A percentile compares a stretch with the other conserved stretches of the same genome.
These are phyloP conservation scores for Ulota crispa DNA, from an alignment of 225 moss, liverwort and hornwort genomes.

Conservation along the genomic window DNA sequence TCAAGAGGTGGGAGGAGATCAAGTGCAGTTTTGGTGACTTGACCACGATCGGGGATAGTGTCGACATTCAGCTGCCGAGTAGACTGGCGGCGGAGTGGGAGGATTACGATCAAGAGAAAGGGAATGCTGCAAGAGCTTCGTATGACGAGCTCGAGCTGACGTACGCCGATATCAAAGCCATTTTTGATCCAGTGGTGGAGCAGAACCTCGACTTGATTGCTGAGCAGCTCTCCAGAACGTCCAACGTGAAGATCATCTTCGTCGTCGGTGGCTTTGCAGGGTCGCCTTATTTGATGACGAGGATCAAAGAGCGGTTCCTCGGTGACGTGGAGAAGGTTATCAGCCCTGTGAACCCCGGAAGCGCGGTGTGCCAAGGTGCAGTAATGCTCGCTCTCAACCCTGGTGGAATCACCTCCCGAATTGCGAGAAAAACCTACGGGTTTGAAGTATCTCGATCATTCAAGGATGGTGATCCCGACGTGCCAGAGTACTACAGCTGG, in stretches of 20 bases:
- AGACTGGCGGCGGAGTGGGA: constrained; percentile 55
- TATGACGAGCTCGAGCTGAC: constrained; percentile 54
- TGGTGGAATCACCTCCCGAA: constrained; percentile 48
- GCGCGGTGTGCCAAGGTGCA: constrained; percentile 61
- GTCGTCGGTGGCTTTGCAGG: constrained; percentile 72
- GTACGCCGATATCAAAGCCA: constrained; percentile 31
- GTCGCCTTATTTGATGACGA: constrained; percentile 59
- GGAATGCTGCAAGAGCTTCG: background rate
- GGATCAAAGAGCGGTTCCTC: constrained; percentile 41
- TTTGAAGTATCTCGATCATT: constrained; percentile 23
- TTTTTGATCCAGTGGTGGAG: constrained; percentile 54
- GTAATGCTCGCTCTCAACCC: constrained; percentile 54
- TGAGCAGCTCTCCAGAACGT: constrained; percentile 32
- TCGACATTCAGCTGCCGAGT: constrained; percentile 31
- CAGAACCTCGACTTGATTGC: constrained; percentile 42
- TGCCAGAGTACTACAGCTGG: constrained; percentile 23
- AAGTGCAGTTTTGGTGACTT: constrained; percentile 54
- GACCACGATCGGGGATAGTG: constrained; percentile 26
- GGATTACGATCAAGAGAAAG: constrained; percentile 21
- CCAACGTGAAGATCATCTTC: constrained; percentile 47
- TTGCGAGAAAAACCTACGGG: constrained; percentile 63
- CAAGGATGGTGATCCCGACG: constrained; percentile 43
- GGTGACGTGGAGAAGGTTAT: constrained; percentile 41
- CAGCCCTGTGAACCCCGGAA: constrained; percentile 55
- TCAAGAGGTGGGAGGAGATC: constrained; percentile 47